These are phyloP conservation scores for Lagenidium giganteum DNA, from an alignment of 352 stramenopile species.

Conservation along the genomic window DNA sequence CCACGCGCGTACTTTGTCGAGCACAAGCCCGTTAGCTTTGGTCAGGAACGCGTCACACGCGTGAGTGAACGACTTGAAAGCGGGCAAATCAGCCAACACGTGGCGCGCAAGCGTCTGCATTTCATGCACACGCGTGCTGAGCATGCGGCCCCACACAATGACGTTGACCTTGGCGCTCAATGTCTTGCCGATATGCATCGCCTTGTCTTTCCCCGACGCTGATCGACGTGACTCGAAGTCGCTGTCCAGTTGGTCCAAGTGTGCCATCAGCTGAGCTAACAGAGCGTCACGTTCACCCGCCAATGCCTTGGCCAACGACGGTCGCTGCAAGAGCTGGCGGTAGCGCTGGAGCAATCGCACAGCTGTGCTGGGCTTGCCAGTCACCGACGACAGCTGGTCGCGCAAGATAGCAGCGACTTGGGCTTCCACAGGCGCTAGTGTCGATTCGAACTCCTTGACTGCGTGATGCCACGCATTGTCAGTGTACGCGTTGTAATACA, in stretches of 20 bases:
- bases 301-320: constrained; percentile 59
- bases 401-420: constrained; percentile 71
- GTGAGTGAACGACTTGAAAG: constrained; percentile 38
- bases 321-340: constrained; percentile 57
- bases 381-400: constrained; percentile 48
- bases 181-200: constrained; percentile 63
- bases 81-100: constrained; percentile 55
- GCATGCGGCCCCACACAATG: constrained; percentile 70
- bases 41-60: constrained; percentile 34
- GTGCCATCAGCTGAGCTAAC: constrained; percentile 67
- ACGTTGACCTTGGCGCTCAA: constrained; percentile 64
- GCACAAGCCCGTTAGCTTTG: constrained; percentile 49
- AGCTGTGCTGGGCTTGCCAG: constrained; percentile 44
- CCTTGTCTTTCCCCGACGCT: no score
- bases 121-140: constrained; percentile 36
- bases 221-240: constrained; percentile 67
- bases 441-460: constrained; percentile 67
- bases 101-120: constrained; percentile 32
- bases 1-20: constrained; percentile 75
- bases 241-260: constrained; percentile 80
- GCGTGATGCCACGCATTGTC: constrained; percentile 63
- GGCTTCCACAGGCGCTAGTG: constrained; percentile 69
- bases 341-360: constrained; percentile 81
- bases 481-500: constrained; percentile 90
- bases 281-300: constrained; percentile 77